These are phyloP conservation scores for Phytophthora syringae DNA, from an alignment of 352 stramenopile species.

Conservation along the genomic window DNA sequence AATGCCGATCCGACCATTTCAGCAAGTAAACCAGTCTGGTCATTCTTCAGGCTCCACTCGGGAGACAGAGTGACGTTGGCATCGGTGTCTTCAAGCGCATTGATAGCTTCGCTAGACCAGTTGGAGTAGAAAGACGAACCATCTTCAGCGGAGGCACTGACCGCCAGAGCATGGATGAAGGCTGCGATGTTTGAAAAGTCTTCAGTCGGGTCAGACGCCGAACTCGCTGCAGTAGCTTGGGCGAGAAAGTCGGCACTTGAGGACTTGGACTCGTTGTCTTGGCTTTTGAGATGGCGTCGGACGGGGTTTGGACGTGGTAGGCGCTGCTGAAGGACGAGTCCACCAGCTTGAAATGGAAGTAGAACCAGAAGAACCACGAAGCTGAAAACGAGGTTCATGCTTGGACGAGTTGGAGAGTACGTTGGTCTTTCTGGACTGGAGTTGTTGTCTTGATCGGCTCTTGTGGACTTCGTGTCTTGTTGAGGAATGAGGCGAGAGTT, in stretches of 20 bases:
- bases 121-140: conserved; percentile 12
- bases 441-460: background rate
- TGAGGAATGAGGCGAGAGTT: conserved; percentile 13
- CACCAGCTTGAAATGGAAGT: conserved; percentile 6
- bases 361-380: conserved; percentile 9
- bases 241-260: conserved; percentile 10
- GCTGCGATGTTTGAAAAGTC: conserved; percentile 10
- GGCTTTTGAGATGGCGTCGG: conserved; percentile 8
- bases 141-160: background rate
- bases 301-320: background rate
- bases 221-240: background rate
- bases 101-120: conserved; percentile 1
- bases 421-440: conserved; percentile 5
- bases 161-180: conserved; percentile 19
- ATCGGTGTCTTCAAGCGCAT: background rate
- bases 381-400: conserved; percentile 18
- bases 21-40: conserved; percentile 6
- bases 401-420: background rate
- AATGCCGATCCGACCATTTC: background rate
- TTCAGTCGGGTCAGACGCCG: background rate
- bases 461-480: conserved; percentile 13
- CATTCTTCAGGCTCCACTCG: background rate
- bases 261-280: conserved; percentile 6
- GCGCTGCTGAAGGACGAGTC: background rate
- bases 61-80: conserved; percentile 15